Evolutionary conservation across 2,329 filamentous ascomycete genomes (phyloP), one percentile per base, ranked within the genome.

Genomic region (Monilinia fructigena): DNA sequence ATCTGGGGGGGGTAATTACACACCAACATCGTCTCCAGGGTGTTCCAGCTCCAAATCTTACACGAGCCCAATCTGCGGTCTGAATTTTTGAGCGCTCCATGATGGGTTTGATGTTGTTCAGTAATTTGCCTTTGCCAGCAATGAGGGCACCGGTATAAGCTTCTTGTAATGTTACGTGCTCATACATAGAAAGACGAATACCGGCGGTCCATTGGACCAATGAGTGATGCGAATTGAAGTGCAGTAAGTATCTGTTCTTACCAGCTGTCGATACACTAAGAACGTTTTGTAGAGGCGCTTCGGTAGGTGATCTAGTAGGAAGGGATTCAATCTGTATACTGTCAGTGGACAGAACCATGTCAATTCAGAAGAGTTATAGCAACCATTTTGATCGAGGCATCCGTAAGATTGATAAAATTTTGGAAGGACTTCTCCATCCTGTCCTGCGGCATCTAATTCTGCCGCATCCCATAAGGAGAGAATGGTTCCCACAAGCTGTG

Each of bases 351-450:
- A 75, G 60, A 58, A 54, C 23, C 38, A 66, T 40, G 23, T 50
- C 18, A 65, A 28, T 50, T 61, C 61, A 52, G 23, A 55, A 63
- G 35, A 42, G 70, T 79, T 35, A 20, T 23, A 50, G 40, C 72
- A 83, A 97, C 95, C 93, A 98, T 97, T 79, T 96, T 97, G 73
- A 99, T 93, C 0, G 95, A 97, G 26, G 95, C 95, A 83, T 99
- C 95, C 8, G 95, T 96, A 68, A 99, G 80, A 75, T 99, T 99
- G 77, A 99, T 93, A 77, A 77, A 97, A 99, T 61, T 91, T 95
- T 42, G 93, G 92, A 53, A 94, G 81, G 58, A 96, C 91, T 75
- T 96, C 91, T 70, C 89, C 90, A 74, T 95, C 87, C 72, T 92
- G 89, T 47, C 91, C 92, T 16, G 92, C 93, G 50, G 87, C 88